These are phyloP conservation scores for Gnomoniopsis sp. DNA, from an alignment of 2,329 filamentous ascomycete species.

Conservation along the genomic window DNA sequence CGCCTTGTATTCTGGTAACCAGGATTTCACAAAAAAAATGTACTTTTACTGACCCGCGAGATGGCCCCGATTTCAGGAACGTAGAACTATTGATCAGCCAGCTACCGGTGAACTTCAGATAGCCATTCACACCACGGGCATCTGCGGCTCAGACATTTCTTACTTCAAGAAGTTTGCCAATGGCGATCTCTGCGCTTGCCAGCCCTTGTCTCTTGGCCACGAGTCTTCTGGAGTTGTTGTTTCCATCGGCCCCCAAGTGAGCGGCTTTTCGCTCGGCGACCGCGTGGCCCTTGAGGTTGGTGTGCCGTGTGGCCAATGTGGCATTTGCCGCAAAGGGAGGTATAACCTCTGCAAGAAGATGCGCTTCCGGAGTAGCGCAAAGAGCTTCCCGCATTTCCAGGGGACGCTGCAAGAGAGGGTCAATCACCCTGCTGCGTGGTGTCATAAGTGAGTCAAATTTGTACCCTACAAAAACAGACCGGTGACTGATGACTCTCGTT, in stretches of 20 bases:
- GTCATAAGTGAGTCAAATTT: slow-evolving; percentile 49
- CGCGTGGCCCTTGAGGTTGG: slow-evolving; percentile 58
- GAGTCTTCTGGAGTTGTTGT: slow-evolving; percentile 59
- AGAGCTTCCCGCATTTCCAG: slow-evolving; percentile 61
- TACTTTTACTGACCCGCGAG: slow-evolving; percentile 16
- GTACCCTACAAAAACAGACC: background rate
- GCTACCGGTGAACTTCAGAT: slow-evolving; percentile 58
- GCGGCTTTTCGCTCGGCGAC: slow-evolving; percentile 52
- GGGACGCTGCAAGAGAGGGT: slow-evolving; percentile 61
- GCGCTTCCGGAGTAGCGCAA: slow-evolving; percentile 60
- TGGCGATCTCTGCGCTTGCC: slow-evolving; percentile 63
- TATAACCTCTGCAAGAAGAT: slow-evolving; percentile 62
- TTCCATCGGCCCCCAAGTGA: slow-evolving; percentile 50
- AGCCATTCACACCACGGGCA: slow-evolving; percentile 61
- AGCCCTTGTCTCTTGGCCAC: slow-evolving; percentile 63
- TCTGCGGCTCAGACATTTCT: slow-evolving; percentile 67
- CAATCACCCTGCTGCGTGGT: slow-evolving; percentile 61
- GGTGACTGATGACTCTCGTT: background rate
- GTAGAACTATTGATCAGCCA: slow-evolving; percentile 45
- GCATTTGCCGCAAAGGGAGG: slow-evolving; percentile 47
- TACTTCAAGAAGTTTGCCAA: slow-evolving; percentile 73
- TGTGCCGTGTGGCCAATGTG: slow-evolving; percentile 50
- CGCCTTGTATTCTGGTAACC: slow-evolving; percentile 8
- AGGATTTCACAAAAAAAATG: slow-evolving; percentile 1
- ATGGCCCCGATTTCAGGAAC: slow-evolving; percentile 37